Percentiles rank a stretch among this genome's conserved stretches.
Evolutionary conservation across 176 grass and related monocot genomes (phyloP).

Genomic region (sorghum (Sorghum bicolor)): DNA sequence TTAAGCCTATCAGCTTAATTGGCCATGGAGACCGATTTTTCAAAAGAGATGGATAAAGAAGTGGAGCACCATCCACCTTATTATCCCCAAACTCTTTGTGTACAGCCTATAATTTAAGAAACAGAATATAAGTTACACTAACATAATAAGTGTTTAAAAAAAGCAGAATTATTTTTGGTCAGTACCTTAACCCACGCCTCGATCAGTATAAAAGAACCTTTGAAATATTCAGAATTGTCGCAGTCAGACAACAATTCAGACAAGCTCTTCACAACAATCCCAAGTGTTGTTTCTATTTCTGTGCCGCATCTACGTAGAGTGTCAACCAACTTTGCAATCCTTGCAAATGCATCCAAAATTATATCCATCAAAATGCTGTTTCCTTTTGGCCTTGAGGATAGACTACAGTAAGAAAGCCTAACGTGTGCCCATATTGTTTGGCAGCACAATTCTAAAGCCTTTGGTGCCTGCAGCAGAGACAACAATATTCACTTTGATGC

Average conservation of each 20-base stretch:
- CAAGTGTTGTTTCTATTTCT: slow-evolving; percentile 25
- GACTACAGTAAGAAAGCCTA: slow-evolving; percentile 26
- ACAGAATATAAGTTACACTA: slow-evolving; percentile 20
- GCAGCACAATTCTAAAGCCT: slow-evolving; percentile 60
- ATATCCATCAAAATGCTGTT: slow-evolving; percentile 23
- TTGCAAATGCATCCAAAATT: slow-evolving; percentile 55
- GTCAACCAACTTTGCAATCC: slow-evolving; percentile 50
- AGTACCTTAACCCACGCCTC: slow-evolving; percentile 86
- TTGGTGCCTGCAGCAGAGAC: slow-evolving; percentile 49
- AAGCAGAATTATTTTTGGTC: neutral
- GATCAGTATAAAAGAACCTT: slow-evolving; percentile 54
- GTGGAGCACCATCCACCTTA: slow-evolving; percentile 29
- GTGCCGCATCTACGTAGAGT: slow-evolving; percentile 50
- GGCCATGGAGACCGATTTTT: slow-evolving; percentile 33
- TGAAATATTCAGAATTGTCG: slow-evolving; percentile 27
- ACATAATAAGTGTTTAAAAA: slow-evolving; percentile 4
- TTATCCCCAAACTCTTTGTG: slow-evolving; percentile 48
- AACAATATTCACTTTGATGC: slow-evolving; percentile 7
- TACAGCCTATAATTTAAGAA: slow-evolving; percentile 42
- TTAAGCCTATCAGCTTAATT: slow-evolving; percentile 55
- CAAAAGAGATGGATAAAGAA: slow-evolving; percentile 61
- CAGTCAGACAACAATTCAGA: slow-evolving; percentile 43
- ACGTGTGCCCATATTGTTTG: slow-evolving; percentile 46
- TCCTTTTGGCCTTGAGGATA: slow-evolving; percentile 25
- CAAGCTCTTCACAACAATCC: slow-evolving; percentile 59